Conservation (phyloP, 108 stramenopile genomes). For the Nitzschia palea region DNA sequence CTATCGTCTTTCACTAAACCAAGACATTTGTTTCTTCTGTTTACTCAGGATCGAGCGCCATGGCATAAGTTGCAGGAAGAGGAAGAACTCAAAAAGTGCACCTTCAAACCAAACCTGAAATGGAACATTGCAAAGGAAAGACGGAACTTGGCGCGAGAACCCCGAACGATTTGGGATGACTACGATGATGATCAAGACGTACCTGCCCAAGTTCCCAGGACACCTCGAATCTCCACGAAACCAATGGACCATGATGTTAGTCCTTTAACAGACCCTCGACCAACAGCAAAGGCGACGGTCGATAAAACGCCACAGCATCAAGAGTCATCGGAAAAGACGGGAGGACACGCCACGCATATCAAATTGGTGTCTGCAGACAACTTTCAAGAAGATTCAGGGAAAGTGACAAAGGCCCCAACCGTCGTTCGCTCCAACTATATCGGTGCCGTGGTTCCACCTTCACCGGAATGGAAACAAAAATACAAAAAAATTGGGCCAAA, state of each 20-base stretch:
- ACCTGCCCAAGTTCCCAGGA: neutral
- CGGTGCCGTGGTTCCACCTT: conserved; percentile 8
- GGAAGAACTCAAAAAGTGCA: neutral
- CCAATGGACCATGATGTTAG: neutral
- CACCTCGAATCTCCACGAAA: neutral
- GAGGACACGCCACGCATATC: neutral
- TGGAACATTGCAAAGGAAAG: conserved; percentile 32
- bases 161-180: neutral
- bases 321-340: neutral
- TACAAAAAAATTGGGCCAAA: conserved; percentile 20
- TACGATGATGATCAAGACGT: neutral
- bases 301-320: neutral
- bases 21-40: too few relatives aligned
- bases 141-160: conserved; percentile 3
- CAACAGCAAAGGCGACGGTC: neutral
- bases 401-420: neutral
- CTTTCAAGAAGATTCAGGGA: conserved; percentile 25
- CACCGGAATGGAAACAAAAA: conserved; percentile 28
- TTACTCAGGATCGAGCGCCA: conserved; percentile 28
- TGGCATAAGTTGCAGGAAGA: conserved; percentile 5
- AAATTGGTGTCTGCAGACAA: conserved; percentile 12
- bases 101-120: conserved; percentile 25
- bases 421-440: conserved; percentile 22
- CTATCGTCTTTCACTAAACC: too few relatives aligned
- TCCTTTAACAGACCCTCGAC: neutral